Percentiles rank a stretch among this genome's conserved stretches.
phyloP scores from a whole-genome alignment of 495 filamentous ascomycete species.

The Bombardia bombarda region DNA sequence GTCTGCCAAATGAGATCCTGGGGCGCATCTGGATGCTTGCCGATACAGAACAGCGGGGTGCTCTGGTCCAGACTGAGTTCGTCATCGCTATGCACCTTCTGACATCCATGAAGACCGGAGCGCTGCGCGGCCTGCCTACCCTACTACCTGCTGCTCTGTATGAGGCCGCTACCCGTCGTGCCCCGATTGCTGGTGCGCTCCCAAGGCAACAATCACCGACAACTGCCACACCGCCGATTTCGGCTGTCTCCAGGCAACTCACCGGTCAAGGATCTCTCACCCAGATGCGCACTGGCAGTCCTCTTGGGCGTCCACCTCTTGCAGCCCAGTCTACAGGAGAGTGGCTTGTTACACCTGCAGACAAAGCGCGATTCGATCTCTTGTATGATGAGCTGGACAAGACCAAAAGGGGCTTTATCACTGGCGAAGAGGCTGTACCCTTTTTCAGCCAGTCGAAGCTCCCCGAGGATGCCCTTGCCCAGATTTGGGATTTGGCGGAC shows the following conservation, averaged over 20 bases:
- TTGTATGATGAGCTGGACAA: slow-evolving; percentile 80
- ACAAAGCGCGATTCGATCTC: slow-evolving; percentile 79
- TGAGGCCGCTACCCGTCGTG: slow-evolving; percentile 77
- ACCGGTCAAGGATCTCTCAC: slow-evolving; percentile 30
- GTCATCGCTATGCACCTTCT: slow-evolving; percentile 97
- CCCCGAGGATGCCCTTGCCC: slow-evolving; percentile 82
- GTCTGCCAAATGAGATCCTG: slow-evolving; percentile 80
- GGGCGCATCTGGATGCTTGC: slow-evolving; percentile 92
- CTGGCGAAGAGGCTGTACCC: slow-evolving; percentile 84
- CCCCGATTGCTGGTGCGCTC: slow-evolving; percentile 38
- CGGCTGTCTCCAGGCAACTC: slow-evolving; percentile 35
- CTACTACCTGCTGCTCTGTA: slow-evolving; percentile 81
- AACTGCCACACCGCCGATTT: slow-evolving; percentile 19
- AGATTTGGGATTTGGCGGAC: slow-evolving; percentile 96
- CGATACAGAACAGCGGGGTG: slow-evolving; percentile 85
- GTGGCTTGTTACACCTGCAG: slow-evolving; percentile 74
- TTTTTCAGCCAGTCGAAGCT: slow-evolving; percentile 92
- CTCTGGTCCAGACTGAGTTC: slow-evolving; percentile 85
- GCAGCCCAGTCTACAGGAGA: slow-evolving; percentile 59
- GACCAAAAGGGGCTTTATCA: slow-evolving; percentile 69
- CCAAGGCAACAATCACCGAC: slow-evolving; percentile 25
- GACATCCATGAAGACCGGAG: slow-evolving; percentile 78
- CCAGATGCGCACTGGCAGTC: slow-evolving; percentile 57
- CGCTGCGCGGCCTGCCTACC: slow-evolving; percentile 68
- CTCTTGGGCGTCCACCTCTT: slow-evolving; percentile 54